Base-by-base conservation (phyloP, 2,329 filamentous ascomycete genomes). In the Fusarium kyushuense region DNA sequence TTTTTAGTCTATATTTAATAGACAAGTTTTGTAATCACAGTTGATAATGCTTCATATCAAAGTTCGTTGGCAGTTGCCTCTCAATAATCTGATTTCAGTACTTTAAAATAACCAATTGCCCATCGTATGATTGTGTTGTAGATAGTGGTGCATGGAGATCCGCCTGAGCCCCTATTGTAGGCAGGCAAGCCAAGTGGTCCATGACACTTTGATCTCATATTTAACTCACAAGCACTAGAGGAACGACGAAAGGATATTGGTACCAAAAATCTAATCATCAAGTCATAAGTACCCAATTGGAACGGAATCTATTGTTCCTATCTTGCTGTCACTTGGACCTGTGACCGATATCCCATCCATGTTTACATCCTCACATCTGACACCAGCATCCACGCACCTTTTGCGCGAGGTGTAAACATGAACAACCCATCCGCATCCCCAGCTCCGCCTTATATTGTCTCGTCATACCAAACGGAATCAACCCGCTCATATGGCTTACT, bases 261-360 rank as follows among this genome's bases (percentile, higher is more conserved):
- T 19, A 42, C 19, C 21, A 53, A 51, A 51, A 42, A 11, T 54
- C 36, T 23, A 36, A 43, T 61, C 54, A 38, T 63, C 21, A 57
- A 46, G 29, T 70, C 54, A 54, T 67, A 36, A 61, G 41, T 71
- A 70, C 60, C 71, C 72, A 74, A 73, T 67, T 54, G 66, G 68
- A 73, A 74, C 72, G 58, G 62, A 64, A 71, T 74, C 63, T 74
- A 74, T 72, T 74, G 66, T 72, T 64, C 70, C 72, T 72, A 69
- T 67, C 61, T 65, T 61, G 54, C 45, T 55, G 53, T 49, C 57
- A 69, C 54, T 58, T 69, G 58, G 52, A 72, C 58, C 36, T 41
- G 62, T 69, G 71, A 69, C 70, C 63, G 70, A 74, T 62, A 62
- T 59, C 64, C 60, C 63, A 49, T 65, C 59, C 60, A 74, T 66